phyloP scores from a whole-genome alignment of 139 green algal species.

The Penium margaritaceum region DNA sequence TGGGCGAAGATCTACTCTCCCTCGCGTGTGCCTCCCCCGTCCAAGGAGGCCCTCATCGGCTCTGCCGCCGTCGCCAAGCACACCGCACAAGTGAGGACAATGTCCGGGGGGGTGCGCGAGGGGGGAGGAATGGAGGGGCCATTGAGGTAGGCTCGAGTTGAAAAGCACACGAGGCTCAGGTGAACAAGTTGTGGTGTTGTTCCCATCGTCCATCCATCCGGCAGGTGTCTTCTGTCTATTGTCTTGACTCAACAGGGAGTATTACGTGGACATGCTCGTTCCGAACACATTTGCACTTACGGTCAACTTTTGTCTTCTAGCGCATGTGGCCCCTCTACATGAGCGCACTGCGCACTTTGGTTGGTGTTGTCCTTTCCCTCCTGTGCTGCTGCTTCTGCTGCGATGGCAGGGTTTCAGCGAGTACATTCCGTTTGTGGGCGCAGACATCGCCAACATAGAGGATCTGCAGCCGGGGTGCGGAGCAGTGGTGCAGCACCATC shows the following conservation, averaged over 20 bases:
- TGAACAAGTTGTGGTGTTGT: too few relatives aligned
- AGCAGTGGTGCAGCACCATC: slow-evolving; percentile 30
- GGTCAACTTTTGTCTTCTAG: background rate
- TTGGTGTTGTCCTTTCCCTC: too few relatives aligned
- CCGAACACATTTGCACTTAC: background rate
- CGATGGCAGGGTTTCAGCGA: slow-evolving; percentile 24
- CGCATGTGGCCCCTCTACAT: background rate
- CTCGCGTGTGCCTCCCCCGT: slow-evolving; percentile 9
- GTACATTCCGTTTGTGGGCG: slow-evolving; percentile 32
- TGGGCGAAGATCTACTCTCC: slow-evolving; percentile 44
- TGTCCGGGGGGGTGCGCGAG: background rate
- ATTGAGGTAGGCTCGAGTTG: too few relatives aligned
- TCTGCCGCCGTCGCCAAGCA: slow-evolving; percentile 10
- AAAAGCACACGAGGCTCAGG: too few relatives aligned
- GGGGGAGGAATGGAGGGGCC: too few relatives aligned
- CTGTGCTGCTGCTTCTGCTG: background rate
- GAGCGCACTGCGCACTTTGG: too few relatives aligned
- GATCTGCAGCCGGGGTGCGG: slow-evolving; percentile 24
- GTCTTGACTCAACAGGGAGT: background rate
- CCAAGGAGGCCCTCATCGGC: background rate
- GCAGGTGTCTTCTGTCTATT: background rate
- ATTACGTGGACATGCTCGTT: background rate
- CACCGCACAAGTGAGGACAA: background rate
- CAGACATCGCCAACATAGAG: slow-evolving; percentile 28
- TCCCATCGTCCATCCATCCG: background rate